Evolutionary conservation across 495 filamentous ascomycete species (phyloP).

Genomic region (Xylaria nigripes): DNA sequence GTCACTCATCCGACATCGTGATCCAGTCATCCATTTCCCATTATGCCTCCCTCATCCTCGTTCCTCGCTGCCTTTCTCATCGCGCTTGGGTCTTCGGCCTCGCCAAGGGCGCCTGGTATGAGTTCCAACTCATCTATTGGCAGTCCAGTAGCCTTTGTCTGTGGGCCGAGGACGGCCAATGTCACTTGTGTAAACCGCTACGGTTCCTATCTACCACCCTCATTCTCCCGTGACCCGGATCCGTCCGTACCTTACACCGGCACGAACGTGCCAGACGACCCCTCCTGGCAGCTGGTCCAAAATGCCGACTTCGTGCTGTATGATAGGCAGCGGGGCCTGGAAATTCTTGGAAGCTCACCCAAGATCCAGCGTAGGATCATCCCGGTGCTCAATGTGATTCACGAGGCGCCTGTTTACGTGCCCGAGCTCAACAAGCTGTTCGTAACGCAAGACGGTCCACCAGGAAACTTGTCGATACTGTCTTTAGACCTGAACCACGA

Average conservation of each 20-base stretch:
- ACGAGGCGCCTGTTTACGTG: constrained; percentile 38
- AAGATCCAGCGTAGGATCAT: neutral
- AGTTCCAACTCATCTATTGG: neutral
- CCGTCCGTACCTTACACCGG: neutral
- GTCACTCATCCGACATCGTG: neutral
- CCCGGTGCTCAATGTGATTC: constrained; percentile 23
- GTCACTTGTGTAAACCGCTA: neutral
- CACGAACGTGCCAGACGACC: constrained; percentile 9
- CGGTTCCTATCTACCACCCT: neutral
- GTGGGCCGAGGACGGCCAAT: neutral
- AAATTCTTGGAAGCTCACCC: constrained; percentile 23
- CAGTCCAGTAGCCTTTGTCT: neutral
- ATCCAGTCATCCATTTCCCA: neutral
- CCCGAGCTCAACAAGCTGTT: constrained; percentile 20
- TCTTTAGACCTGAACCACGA: constrained; percentile 27
- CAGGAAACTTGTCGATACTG: neutral
- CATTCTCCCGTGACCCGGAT: neutral
- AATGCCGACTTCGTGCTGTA: constrained; percentile 32
- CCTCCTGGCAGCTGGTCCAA: constrained; percentile 19
- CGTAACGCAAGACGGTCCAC: neutral
- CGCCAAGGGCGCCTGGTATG: neutral
- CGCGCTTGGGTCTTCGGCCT: neutral
- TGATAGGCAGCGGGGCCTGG: constrained; percentile 27
- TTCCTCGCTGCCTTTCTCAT: neutral
- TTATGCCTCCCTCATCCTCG: neutral